Conservation (phyloP, 2,329 filamentous ascomycete genomes). For the Blastomyces gilchristii region DNA sequence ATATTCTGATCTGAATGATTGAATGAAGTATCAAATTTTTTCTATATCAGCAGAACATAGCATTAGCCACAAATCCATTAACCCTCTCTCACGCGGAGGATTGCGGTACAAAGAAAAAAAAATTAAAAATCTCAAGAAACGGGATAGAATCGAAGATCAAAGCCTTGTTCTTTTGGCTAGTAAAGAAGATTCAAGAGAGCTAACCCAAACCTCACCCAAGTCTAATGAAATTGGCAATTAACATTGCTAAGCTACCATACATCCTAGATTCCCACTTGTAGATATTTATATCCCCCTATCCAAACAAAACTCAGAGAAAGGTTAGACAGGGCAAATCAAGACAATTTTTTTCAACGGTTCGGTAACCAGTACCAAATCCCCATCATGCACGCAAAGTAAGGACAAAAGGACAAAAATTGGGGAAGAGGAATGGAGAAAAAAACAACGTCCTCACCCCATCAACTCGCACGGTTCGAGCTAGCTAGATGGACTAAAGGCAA, state of each 20-base stretch:
- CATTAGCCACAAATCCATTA: too few relatives aligned
- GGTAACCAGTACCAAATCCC: neutral
- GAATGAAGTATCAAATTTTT: too few relatives aligned
- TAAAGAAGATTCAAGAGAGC: neutral
- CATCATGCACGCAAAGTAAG: neutral
- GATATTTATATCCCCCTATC: neutral
- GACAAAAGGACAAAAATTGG: neutral
- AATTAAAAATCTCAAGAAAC: too few relatives aligned
- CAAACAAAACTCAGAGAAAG: neutral
- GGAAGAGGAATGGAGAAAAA: too few relatives aligned
- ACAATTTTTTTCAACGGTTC: neutral
- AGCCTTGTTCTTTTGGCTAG: neutral
- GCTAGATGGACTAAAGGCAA: neutral
- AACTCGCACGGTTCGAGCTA: neutral
- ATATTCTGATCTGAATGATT: too few relatives aligned
- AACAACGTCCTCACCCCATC: neutral
- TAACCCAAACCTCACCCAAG: neutral
- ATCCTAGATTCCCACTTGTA: neutral
- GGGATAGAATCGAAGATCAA: too few relatives aligned
- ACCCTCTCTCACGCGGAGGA: too few relatives aligned
- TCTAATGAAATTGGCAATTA: neutral
- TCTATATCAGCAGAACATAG: too few relatives aligned
- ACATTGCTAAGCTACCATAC: neutral
- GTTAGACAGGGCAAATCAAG: neutral
- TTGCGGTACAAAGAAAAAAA: too few relatives aligned